Conservation (phyloP, 768 basidiomycete species). For the Pleurotus cornucopiae region DNA sequence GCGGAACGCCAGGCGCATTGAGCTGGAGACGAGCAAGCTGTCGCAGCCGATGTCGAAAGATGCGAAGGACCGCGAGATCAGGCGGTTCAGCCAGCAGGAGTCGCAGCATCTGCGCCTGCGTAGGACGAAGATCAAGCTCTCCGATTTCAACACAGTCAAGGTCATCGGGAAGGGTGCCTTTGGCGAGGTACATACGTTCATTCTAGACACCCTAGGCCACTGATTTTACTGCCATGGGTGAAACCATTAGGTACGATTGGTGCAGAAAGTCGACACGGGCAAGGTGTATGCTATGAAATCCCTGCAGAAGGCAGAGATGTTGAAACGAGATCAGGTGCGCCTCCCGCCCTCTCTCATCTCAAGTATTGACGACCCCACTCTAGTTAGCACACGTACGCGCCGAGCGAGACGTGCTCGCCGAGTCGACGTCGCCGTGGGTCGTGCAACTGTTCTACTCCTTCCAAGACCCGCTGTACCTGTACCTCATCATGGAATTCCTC, state of each 20-base stretch:
- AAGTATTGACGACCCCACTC: too few relatives aligned
- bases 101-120: conserved; percentile 87
- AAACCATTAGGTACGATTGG: conserved; percentile 71
- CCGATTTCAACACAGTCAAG: conserved; percentile 95
- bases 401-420: conserved; percentile 93
- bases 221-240: conserved; percentile 2
- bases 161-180: conserved; percentile 99
- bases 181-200: conserved; percentile 67
- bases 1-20: conserved; percentile 91
- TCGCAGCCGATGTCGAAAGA: conserved; percentile 72
- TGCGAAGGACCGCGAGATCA: conserved; percentile 84
- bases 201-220: background rate
- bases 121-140: conserved; percentile 87
- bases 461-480: conserved; percentile 93
- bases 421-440: conserved; percentile 96
- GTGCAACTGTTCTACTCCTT: conserved; percentile 98
- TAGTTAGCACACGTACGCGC: conserved; percentile 97
- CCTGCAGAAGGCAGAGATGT: conserved; percentile 96
- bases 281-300: conserved; percentile 99
- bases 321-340: conserved; percentile 95
- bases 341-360: background rate
- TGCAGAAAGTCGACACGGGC: conserved; percentile 95
- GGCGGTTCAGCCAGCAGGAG: conserved; percentile 82
- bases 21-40: conserved; percentile 75
- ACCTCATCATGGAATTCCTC: conserved; percentile 88